Percentiles rank a stretch among this genome's conserved stretches.
These are phyloP conservation scores for Cryptococcus hybrid DNA, from an alignment of 1,284 basidiomycete genomes.

Conservation along the genomic window DNA sequence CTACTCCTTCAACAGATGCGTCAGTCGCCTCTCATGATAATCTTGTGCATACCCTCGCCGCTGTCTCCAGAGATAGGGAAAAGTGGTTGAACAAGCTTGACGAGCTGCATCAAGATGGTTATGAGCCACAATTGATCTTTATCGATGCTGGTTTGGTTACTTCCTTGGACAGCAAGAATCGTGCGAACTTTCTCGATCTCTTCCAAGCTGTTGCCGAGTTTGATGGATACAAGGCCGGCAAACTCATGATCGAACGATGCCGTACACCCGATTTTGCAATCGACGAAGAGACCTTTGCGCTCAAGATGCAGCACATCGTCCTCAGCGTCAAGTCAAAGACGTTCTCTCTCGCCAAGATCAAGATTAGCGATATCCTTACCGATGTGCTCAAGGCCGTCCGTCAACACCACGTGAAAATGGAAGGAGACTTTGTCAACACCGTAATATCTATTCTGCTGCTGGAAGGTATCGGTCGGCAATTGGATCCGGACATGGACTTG, in stretches of 20 bases:
- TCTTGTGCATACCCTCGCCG: conserved; percentile 67
- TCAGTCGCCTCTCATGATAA: conserved; percentile 30
- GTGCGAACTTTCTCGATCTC: conserved; percentile 92
- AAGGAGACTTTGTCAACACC: conserved; percentile 98
- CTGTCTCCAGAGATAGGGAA: conserved; percentile 58
- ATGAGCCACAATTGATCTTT: conserved; percentile 91
- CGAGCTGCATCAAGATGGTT: conserved; percentile 66
- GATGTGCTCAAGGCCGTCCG: conserved; percentile 87
- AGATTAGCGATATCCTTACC: conserved; percentile 88
- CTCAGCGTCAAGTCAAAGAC: conserved; percentile 93
- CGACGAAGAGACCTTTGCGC: conserved; percentile 90
- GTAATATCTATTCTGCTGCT: conserved; percentile 90
- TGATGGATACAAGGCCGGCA: conserved; percentile 90
- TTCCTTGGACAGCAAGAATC: conserved; percentile 73
- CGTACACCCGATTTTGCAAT: conserved; percentile 86
- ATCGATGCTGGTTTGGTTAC: conserved; percentile 96
- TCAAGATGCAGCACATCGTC: conserved; percentile 96
- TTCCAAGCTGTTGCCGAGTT: conserved; percentile 95
- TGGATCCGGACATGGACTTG: conserved; percentile 89
- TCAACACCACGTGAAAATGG: conserved; percentile 96
- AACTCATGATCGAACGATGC: conserved; percentile 95
- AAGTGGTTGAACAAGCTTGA: conserved; percentile 73
- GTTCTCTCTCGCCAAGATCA: conserved; percentile 92
- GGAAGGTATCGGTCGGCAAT: conserved; percentile 91
- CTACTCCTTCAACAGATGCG: conserved; percentile 15